Base-by-base conservation (phyloP, 225 moss, liverwort and hornwort species). In the Sphagnum tenellum region DNA sequence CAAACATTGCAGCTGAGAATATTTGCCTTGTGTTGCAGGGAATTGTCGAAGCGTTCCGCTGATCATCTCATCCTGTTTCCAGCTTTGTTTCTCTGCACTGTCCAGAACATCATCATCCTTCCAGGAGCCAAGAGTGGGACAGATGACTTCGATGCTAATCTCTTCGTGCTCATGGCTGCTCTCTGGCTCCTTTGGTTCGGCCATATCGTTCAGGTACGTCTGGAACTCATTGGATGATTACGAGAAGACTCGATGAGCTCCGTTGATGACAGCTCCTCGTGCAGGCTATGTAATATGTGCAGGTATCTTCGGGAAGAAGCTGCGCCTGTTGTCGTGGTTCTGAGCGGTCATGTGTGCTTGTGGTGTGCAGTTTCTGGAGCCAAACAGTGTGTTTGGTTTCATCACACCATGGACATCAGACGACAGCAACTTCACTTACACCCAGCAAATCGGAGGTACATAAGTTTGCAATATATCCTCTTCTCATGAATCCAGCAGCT, bases 131-230 rank as follows among this genome's bases (percentile, higher is more conserved):
- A 47, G 2, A 61, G 71, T 66, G 55, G 64, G 48, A 50, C 69
- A 12, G 73, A 83, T 50, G 76, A 67, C 13, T 76, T 83, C 9
- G 76, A 74, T 64, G 79, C 76, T 2, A 79, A 79, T 60, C 68
- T 76, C 71, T 83, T 83, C 13, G 79, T 65, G 64, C 60, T 67
- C 0, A 76, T 79, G 48, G 72, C 58, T 72, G 82, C 82, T 2
- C 69, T 83, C 44, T 83, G 79, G 83, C 79, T 83, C 59, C 29
- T 79, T 44, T 79, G 79, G 79, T 79, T 79, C 4, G 82, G 82
- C 54, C 67, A 76, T 57, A 79, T 74, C 64, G 59, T 83, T 0
- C 71, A 79, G 72, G 83, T 82, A 13, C 49, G 8, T 53, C 53
- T 53, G 8, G 7, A 53, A 6, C 53, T 10, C 7, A 7, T 53